These are phyloP conservation scores for Psilocybe azurescens DNA, from an alignment of 768 basidiomycete genomes.

Conservation along the genomic window DNA sequence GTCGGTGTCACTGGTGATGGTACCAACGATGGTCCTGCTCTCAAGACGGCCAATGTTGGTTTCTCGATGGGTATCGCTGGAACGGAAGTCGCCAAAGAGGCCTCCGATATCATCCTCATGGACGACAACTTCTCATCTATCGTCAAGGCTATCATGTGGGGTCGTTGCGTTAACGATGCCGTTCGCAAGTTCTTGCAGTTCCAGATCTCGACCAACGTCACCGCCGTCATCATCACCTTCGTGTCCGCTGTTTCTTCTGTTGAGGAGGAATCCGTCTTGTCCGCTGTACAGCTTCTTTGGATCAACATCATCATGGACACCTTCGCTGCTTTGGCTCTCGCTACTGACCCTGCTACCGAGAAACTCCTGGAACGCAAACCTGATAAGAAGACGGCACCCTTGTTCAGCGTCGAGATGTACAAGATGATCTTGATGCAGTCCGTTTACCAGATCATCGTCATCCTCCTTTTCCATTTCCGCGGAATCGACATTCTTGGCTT, in stretches of 20 bases:
- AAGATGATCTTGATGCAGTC: slow-evolving; percentile 96
- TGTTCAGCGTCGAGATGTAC: slow-evolving; percentile 95
- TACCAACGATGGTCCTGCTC: slow-evolving; percentile 96
- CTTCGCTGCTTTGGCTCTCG: slow-evolving; percentile 96
- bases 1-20: slow-evolving; percentile 98
- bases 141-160: slow-evolving; percentile 99
- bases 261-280: slow-evolving; percentile 82
- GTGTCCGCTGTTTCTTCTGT: slow-evolving; percentile 84
- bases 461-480: slow-evolving; percentile 88
- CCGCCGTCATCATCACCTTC: slow-evolving; percentile 94
- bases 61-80: slow-evolving; percentile 98
- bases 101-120: slow-evolving; percentile 98
- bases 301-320: slow-evolving; percentile 99
- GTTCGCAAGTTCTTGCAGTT: slow-evolving; percentile 98
- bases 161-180: slow-evolving; percentile 96
- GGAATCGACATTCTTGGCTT: slow-evolving; percentile 76
- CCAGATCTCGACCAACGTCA: slow-evolving; percentile 93
- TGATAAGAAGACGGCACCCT: slow-evolving; percentile 84
- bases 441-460: slow-evolving; percentile 81
- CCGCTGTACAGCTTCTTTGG: slow-evolving; percentile 97
- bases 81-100: slow-evolving; percentile 98
- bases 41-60: slow-evolving; percentile 95
- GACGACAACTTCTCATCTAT: slow-evolving; percentile 97
- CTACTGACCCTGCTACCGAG: slow-evolving; percentile 92
- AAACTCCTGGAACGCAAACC: slow-evolving; percentile 87